Conservation (phyloP, 176 grass and related monocot genomes). For the Zizania latifolia region DNA sequence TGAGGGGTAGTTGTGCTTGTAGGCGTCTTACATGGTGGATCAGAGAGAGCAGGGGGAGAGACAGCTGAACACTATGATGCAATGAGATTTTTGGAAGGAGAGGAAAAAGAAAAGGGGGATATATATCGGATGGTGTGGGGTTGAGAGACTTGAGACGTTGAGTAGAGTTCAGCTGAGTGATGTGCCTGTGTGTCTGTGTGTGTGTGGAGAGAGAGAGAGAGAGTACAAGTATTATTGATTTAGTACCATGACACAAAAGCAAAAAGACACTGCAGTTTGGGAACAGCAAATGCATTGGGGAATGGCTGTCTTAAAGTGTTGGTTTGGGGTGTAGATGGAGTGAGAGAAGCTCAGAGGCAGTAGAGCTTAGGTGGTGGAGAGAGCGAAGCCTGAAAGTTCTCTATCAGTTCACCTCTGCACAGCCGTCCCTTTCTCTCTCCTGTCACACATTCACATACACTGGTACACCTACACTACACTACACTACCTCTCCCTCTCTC, state of each 20-base stretch:
- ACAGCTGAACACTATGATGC: conserved; percentile 47
- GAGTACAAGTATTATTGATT: conserved; percentile 14
- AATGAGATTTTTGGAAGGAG: conserved; percentile 42
- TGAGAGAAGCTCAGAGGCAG: conserved; percentile 24
- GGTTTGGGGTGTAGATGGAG: conserved; percentile 44
- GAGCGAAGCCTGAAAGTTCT: conserved; percentile 78
- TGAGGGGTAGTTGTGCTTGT: conserved; percentile 32
- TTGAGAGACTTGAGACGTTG: background rate
- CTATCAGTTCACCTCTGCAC: conserved; percentile 70
- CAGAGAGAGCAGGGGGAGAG: conserved; percentile 47
- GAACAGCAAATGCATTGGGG: conserved; percentile 48
- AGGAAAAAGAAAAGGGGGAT: conserved; percentile 21
- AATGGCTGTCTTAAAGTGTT: conserved; percentile 61
- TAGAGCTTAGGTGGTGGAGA: conserved; percentile 40
- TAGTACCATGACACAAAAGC: conserved; percentile 37
- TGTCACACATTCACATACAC: conserved; percentile 40
- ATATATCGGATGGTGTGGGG: conserved; percentile 34
- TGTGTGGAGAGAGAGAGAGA: conserved; percentile 10
- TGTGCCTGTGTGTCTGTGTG: background rate
- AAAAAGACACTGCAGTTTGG: conserved; percentile 71
- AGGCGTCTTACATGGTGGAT: conserved; percentile 53
- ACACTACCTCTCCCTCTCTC: background rate
- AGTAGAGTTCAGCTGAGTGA: background rate
- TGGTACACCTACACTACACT: conserved; percentile 10
- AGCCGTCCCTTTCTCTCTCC: conserved; percentile 91